These are phyloP conservation scores for Paecilomyces sp. DNA, from an alignment of 2,329 filamentous ascomycete genomes.

Conservation along the genomic window DNA sequence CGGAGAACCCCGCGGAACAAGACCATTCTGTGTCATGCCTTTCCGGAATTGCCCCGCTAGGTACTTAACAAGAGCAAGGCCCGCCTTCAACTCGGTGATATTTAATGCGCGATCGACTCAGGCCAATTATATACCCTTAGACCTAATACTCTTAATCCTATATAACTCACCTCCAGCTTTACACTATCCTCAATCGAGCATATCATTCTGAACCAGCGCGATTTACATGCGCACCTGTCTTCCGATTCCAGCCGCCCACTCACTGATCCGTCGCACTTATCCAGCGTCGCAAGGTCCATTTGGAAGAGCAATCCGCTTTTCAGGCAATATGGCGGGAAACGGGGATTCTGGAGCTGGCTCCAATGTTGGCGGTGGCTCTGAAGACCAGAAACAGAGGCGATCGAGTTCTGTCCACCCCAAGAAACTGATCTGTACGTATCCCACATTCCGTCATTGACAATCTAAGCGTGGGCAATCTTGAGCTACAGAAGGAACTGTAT, in stretches of 20 bases:
- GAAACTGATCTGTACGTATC: constrained; percentile 32
- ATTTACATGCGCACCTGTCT: not conserved
- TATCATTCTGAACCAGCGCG: not conserved
- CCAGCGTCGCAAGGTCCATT: not conserved
- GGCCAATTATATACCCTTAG: not conserved
- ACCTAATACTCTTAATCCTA: not conserved
- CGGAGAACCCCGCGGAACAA: not conserved
- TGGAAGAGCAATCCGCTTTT: not conserved
- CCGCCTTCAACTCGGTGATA: not conserved
- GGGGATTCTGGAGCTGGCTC: not conserved
- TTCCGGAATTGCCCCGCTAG: not conserved
- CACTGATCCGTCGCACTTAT: not conserved
- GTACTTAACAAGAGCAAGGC: not conserved
- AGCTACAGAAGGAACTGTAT: not conserved
- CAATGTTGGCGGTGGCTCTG: not conserved
- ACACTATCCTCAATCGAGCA: not conserved
- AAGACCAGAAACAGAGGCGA: constrained; percentile 2
- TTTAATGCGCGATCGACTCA: not conserved
- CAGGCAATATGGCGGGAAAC: not conserved
- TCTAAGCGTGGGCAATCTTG: not conserved
- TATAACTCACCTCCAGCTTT: not conserved
- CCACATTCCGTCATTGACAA: not conserved
- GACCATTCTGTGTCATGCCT: not conserved
- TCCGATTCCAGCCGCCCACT: not conserved
- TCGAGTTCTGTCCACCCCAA: constrained; percentile 24